Conservation (phyloP, 2,329 filamentous ascomycete species). For the Xylaria sp. region DNA sequence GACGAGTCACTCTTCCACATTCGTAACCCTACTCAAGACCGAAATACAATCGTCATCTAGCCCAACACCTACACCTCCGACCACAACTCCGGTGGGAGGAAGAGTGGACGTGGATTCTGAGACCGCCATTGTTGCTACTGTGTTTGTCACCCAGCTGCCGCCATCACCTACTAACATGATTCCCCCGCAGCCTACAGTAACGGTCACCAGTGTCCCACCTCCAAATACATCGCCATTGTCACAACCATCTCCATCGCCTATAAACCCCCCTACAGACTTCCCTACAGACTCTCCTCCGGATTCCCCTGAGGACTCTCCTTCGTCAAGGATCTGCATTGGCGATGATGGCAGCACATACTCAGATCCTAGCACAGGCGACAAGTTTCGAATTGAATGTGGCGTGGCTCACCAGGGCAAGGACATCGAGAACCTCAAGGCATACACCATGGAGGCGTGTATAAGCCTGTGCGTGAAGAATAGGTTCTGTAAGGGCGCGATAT, state of each 20-base stretch:
- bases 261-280: neutral
- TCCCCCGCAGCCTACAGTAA: conserved; percentile 27
- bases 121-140: conserved; percentile 18
- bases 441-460: conserved; percentile 43
- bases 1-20: conserved; percentile 26
- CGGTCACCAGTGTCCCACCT: neutral
- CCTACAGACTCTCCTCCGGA: conserved; percentile 5
- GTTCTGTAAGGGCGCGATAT: conserved; percentile 41
- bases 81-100: conserved; percentile 3
- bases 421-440: conserved; percentile 40
- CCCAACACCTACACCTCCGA: neutral
- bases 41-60: conserved; percentile 13
- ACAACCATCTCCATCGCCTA: neutral
- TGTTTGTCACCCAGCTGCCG: conserved; percentile 17
- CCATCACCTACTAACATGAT: conserved; percentile 28
- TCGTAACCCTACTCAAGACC: conserved; percentile 15
- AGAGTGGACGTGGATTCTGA: neutral
- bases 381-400: conserved; percentile 40
- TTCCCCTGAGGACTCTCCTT: conserved; percentile 1
- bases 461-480: conserved; percentile 38
- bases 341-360: conserved; percentile 42
- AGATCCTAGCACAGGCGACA: conserved; percentile 34
- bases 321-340: conserved; percentile 36
- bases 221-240: neutral
- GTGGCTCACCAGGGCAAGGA: conserved; percentile 42